Base-by-base conservation (phyloP, 129 eudicot genomes). In the Pseudognaphalium luteoalbum region DNA sequence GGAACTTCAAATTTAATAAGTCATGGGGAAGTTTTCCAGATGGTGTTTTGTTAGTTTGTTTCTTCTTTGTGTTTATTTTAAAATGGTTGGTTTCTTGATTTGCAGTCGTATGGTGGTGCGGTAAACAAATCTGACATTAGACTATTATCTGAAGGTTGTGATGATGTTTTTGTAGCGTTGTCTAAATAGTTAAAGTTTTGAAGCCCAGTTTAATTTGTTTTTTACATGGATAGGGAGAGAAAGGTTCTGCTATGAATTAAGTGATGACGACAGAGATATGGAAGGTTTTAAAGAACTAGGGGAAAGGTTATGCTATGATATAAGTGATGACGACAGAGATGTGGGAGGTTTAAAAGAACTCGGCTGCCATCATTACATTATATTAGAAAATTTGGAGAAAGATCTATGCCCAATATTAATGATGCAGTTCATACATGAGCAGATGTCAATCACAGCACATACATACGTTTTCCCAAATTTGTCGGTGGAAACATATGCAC, bases 381-480 rank as follows among this genome's bases (percentile, higher is more conserved):
- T 91, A 4, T 81, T 89, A 57, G 86, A 87, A 59, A 85, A 91
- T 73, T 70, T 91, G 85, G 97, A 91, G 80, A 85, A 80, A 76
- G 84, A 87, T 76, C 32, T 87, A 56, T 83, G 86, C 54, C 74
- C 89, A 4, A 70, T 77, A 14, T 69, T 82, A 41, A 82, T 89
- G 71, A 34, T 75, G 71, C 68, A 87, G 44, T 89, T 91, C 73
- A 74, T 91, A 72, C 81, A 76, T 20, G 68, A 71, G 62, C 83
- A 79, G 12, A 91, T 96, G 35, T 75, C 80, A 33, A 20, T 91
- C 28, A 73, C 84, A n/a, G 62, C 87, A 50, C 84, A 87, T 61
- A 88, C 87, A 8, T 83, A 58, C 68, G 74, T 88, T 47, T 83
- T 91, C 68, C 90, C 92, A 70, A 80, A 88, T 59, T 66, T 77